Base-by-base conservation (phyloP, 352 stramenopile species). In the Phytopythium helicoides region DNA sequence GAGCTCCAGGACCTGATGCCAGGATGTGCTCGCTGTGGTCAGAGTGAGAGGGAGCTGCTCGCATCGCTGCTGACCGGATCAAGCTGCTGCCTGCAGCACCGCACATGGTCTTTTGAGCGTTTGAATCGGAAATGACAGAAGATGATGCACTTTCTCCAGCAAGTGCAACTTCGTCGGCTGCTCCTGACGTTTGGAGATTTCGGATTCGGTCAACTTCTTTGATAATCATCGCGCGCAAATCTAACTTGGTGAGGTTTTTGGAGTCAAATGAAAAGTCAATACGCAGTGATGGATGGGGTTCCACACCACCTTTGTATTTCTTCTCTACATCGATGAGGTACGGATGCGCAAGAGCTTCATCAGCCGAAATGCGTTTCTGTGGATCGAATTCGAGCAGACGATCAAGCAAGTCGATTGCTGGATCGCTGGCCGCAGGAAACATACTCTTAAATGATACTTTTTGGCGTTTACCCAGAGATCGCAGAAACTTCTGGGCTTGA, bases 191-290 rank as follows among this genome's bases (percentile, higher is more conserved):
- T 35, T 53, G 47, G 12, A 42, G 33, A n/a, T 71, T 76, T 0
- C 72, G 67, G 22, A 87, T 82, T 0, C 56, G 68, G 12, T 89
- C 69, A 19, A 90, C 81, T 51, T 92, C 74, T 34, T 87, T 76
- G 48, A 90, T 63, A 22, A 90, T 87, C 15, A 92, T 56, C 31
- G 79, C 64, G 2, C 73, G 72, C 1, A 92, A 60, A 52, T 92
- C 81, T 52, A 76, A 60, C 47, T 84, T 87, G 14, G 56, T 87
- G 34, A 90, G 59, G 41, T 89, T 89, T 50, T 89, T 83, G 21
- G 71, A 63, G 44, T 92, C 81, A 46, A 90, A 92, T 15, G 76
- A 81, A 42, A 90, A 89, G 52, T 87, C 77, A 1, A 76, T 63
- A 5, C 67, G 62, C 34, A 75, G 48, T 15, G 58, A 60, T 1